Evolutionary conservation across 495 filamentous ascomycete genomes (phyloP).

Genomic region (Aspergillus conjunctus): DNA sequence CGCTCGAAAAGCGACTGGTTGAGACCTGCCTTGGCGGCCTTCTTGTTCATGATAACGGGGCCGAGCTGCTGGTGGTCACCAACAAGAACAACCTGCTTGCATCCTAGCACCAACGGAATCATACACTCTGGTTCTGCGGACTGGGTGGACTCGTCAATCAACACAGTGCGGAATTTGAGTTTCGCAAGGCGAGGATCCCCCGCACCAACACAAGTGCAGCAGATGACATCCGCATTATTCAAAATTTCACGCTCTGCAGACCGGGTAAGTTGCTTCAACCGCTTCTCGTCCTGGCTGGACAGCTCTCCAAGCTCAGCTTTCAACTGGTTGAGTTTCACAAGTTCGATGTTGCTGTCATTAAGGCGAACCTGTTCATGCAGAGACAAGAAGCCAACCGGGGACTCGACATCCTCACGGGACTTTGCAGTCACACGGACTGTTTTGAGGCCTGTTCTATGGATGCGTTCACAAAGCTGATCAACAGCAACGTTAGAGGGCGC

Average conservation of each 20-base stretch:
- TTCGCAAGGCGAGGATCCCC: constrained; percentile 94
- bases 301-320: constrained; percentile 91
- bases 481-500: constrained; percentile 98
- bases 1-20: constrained; percentile 98
- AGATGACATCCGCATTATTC: constrained; percentile 95
- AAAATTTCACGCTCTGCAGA: constrained; percentile 94
- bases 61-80: constrained; percentile 98
- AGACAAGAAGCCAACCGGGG: constrained; percentile 90
- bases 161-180: constrained; percentile 95
- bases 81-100: constrained; percentile 97
- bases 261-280: constrained; percentile 91
- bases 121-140: constrained; percentile 99
- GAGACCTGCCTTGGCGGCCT: constrained; percentile 94
- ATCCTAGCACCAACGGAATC: constrained; percentile 96
- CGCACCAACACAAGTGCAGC: constrained; percentile 97
- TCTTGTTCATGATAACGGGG: constrained; percentile 99
- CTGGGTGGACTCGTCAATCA: constrained; percentile 98
- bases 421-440: constrained; percentile 98
- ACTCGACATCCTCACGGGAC: constrained; percentile 97
- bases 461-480: constrained; percentile 96
- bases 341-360: constrained; percentile 93
- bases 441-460: constrained; percentile 92
- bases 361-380: constrained; percentile 96
- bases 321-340: constrained; percentile 86
- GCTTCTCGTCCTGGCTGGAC: constrained; percentile 96